Evolutionary conservation across 1,284 basidiomycete species (phyloP).

Genomic region (Crepidotus sp.): DNA sequence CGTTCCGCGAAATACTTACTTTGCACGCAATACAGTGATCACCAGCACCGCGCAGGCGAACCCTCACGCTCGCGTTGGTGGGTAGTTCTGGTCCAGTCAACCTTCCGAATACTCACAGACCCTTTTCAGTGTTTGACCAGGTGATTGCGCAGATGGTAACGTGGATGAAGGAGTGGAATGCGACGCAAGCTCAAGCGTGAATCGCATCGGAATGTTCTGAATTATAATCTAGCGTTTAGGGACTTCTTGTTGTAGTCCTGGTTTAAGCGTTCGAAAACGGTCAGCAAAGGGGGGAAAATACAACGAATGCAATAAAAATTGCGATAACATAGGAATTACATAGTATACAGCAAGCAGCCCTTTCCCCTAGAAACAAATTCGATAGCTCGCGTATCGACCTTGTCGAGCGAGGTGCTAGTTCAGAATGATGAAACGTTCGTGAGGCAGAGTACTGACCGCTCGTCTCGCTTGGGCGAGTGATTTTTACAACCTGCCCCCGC

Average conservation of each 20-base stretch:
- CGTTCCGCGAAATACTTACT: background rate
- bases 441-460: slow-evolving; percentile 43
- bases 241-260: too few relatives aligned
- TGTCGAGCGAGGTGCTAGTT: background rate
- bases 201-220: background rate
- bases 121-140: slow-evolving; percentile 9
- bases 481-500: slow-evolving; percentile 97
- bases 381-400: slow-evolving; percentile 80
- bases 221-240: background rate
- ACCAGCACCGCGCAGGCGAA: slow-evolving; percentile 12
- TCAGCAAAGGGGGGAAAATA: background rate
- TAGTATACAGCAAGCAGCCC: background rate
- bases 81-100: background rate
- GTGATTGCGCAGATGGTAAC: slow-evolving; percentile 12
- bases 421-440: background rate
- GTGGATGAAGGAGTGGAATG: slow-evolving; percentile 15
- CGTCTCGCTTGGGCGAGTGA: slow-evolving; percentile 88
- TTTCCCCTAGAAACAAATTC: slow-evolving; percentile 65
- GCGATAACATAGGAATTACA: background rate
- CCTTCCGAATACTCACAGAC: background rate
- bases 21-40: slow-evolving; percentile 9
- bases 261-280: too few relatives aligned
- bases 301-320: background rate
- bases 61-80: slow-evolving; percentile 13
- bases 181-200: background rate